A percentile compares a stretch with the other conserved stretches of the same genome.
Evolutionary conservation across 345 rosid species (phyloP).

Genomic region (Pugionium dolabratum): DNA sequence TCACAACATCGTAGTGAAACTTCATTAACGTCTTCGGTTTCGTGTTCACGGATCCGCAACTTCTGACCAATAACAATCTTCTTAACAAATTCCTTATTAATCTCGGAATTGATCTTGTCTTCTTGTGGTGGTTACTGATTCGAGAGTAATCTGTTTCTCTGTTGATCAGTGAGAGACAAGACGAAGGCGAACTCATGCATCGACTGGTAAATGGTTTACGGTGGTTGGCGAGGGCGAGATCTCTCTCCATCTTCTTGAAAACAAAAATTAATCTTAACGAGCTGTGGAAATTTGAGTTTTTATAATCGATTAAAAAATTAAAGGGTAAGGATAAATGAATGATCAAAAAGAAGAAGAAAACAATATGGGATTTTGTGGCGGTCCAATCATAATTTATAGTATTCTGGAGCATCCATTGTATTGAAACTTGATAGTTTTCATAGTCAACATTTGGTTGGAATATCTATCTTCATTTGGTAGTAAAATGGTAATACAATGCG

Average conservation of each 20-base stretch:
- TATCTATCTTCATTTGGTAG: background rate
- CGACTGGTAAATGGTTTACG: slow-evolving; percentile 38
- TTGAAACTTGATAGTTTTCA: slow-evolving; percentile 1
- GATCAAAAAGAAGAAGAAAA: background rate
- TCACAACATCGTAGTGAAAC: slow-evolving; percentile 74
- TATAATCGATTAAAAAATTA: background rate
- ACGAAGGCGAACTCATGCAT: slow-evolving; percentile 48
- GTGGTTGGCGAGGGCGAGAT: slow-evolving; percentile 37
- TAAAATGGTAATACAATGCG: background rate
- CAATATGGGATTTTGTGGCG: slow-evolving; percentile 15
- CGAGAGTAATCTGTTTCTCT: slow-evolving; percentile 56
- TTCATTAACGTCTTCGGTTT: slow-evolving; percentile 53
- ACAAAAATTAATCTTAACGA: background rate
- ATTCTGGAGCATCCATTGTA: slow-evolving; percentile 17
- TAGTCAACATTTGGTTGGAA: slow-evolving; percentile 12
- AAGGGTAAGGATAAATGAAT: background rate
- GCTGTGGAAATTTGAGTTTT: background rate
- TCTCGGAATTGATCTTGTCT: slow-evolving; percentile 31
- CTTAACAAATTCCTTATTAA: slow-evolving; percentile 52
- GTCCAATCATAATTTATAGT: slow-evolving; percentile 32
- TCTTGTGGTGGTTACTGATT: slow-evolving; percentile 35
- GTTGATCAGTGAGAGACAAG: slow-evolving; percentile 49
- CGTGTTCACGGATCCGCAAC: slow-evolving; percentile 45
- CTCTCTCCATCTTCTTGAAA: slow-evolving; percentile 47
- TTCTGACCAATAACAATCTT: slow-evolving; percentile 41